A percentile compares a stretch with the other conserved stretches of the same genome.
These are phyloP conservation scores for Russula sp. DNA, from an alignment of 768 basidiomycete genomes.

Conservation along the genomic window DNA sequence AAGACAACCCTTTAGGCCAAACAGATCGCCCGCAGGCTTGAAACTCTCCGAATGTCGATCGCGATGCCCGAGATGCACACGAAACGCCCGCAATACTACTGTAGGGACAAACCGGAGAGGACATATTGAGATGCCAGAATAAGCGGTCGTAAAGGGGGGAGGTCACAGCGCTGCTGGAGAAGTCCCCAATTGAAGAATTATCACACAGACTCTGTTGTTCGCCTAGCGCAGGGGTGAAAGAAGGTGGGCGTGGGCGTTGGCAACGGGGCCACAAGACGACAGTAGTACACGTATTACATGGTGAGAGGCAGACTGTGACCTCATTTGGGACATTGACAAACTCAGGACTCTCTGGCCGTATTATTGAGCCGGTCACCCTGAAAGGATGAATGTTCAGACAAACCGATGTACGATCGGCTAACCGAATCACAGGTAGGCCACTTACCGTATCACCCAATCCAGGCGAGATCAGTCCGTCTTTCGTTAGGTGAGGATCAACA, in stretches of 20 bases:
- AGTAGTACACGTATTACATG: neutral
- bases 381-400: neutral
- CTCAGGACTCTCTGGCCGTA: slow-evolving; percentile 40
- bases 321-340: neutral
- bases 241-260: neutral
- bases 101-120: neutral
- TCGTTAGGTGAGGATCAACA: slow-evolving; percentile 69
- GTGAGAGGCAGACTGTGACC: neutral
- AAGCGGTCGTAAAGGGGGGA: neutral
- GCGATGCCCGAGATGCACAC: neutral
- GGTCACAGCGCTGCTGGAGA: neutral
- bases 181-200: neutral
- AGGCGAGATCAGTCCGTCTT: slow-evolving; percentile 78
- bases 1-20: neutral
- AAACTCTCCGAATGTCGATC: neutral
- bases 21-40: neutral
- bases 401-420: neutral
- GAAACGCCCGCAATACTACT: neutral
- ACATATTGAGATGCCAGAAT: neutral
- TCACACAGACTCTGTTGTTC: neutral
- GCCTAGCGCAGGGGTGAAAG: neutral
- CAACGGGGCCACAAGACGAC: neutral
- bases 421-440: slow-evolving; percentile 19
- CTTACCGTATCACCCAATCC: slow-evolving; percentile 88
- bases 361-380: slow-evolving; percentile 87